A percentile compares a stretch with the other conserved stretches of the same genome.
Conservation (phyloP, 2,329 filamentous ascomycete genomes). For the Annulohypoxylon truncatum region DNA sequence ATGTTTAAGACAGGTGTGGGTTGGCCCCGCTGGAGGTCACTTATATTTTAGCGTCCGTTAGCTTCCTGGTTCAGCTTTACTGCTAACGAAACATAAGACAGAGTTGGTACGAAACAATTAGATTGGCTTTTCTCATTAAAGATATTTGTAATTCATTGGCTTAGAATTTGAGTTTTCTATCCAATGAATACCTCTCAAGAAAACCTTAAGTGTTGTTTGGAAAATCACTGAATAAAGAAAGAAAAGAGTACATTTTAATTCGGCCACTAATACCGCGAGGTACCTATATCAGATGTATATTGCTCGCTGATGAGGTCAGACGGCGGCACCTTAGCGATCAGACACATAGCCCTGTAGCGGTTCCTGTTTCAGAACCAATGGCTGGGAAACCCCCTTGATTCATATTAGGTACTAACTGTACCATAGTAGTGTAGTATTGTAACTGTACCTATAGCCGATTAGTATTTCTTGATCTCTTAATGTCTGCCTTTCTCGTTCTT, state of each 20-base stretch:
- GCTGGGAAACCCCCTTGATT: slow-evolving; percentile 19
- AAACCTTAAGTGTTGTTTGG: not conserved
- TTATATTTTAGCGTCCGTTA: slow-evolving; percentile 8
- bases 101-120: slow-evolving; percentile 2
- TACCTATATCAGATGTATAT: slow-evolving; percentile 8
- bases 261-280: slow-evolving; percentile 10
- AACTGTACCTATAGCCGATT: slow-evolving; percentile 7
- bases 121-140: not conserved
- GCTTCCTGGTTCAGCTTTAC: not conserved
- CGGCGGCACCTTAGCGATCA: slow-evolving; percentile 26
- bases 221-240: not conserved
- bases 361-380: slow-evolving; percentile 34
- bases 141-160: slow-evolving; percentile 7
- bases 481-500: not conserved
- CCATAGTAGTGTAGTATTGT: not conserved
- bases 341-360: slow-evolving; percentile 22
- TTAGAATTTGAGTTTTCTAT: not conserved
- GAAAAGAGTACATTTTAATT: not conserved
- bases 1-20: slow-evolving; percentile 22
- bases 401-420: slow-evolving; percentile 20
- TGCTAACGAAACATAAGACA: not conserved
- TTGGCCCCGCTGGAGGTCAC: slow-evolving; percentile 19
- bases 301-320: slow-evolving; percentile 19
- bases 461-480: slow-evolving; percentile 9
- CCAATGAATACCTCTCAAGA: not conserved